These are phyloP conservation scores for Cryptococcus sp. DNA, from an alignment of 1,284 basidiomycete species.

Conservation along the genomic window DNA sequence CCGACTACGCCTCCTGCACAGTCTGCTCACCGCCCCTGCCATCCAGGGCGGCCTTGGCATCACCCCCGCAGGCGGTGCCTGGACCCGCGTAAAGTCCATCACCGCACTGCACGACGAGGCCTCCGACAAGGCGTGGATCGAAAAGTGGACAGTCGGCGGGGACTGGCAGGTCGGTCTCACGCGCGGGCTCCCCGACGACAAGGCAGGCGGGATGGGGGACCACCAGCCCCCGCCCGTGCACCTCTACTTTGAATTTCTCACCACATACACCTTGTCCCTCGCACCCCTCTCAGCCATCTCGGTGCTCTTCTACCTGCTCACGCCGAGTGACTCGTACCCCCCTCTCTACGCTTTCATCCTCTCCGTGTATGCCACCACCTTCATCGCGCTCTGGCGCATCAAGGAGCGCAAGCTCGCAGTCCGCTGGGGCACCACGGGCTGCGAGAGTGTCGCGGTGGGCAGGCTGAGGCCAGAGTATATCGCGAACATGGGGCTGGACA, in stretches of 20 bases:
- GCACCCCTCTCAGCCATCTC: slow-evolving; percentile 54
- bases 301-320: slow-evolving; percentile 51
- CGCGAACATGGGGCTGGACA: slow-evolving; percentile 44
- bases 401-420: slow-evolving; percentile 74
- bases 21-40: slow-evolving; percentile 66
- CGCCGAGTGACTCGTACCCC: slow-evolving; percentile 61
- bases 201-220: slow-evolving; percentile 24
- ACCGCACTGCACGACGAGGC: slow-evolving; percentile 76
- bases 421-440: slow-evolving; percentile 70
- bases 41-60: slow-evolving; percentile 76
- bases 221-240: slow-evolving; percentile 80
- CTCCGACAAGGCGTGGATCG: slow-evolving; percentile 53
- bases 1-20: slow-evolving; percentile 68
- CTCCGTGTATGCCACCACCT: slow-evolving; percentile 74
- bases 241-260: slow-evolving; percentile 87
- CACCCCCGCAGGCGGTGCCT: slow-evolving; percentile 63
- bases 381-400: slow-evolving; percentile 85
- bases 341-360: slow-evolving; percentile 72
- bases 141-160: slow-evolving; percentile 40
- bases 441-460: slow-evolving; percentile 66
- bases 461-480: slow-evolving; percentile 66
- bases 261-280: slow-evolving; percentile 74
- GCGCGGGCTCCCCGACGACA: slow-evolving; percentile 52
- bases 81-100: slow-evolving; percentile 74
- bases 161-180: slow-evolving; percentile 58